A percentile compares a stretch with the other conserved stretches of the same genome.
phyloP scores from a whole-genome alignment of 2,329 filamentous ascomycete genomes.

The Aspergillus alliaceus region DNA sequence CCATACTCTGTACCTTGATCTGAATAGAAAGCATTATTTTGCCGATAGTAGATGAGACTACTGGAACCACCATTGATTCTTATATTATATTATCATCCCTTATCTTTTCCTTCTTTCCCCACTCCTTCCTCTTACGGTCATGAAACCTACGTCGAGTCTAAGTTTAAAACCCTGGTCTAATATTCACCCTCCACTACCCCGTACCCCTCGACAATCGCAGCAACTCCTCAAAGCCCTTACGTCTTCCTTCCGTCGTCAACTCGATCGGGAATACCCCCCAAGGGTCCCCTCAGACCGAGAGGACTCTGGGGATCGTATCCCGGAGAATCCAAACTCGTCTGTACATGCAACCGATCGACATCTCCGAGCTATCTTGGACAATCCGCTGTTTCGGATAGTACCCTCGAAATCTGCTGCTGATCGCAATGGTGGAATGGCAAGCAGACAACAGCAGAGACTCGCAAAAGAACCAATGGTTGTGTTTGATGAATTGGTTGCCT shows the following conservation, averaged over 20 bases:
- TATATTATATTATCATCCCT: no score
- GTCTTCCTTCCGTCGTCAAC: constrained; percentile 62
- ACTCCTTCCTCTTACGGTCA: constrained; percentile 28
- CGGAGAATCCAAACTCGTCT: constrained; percentile 26
- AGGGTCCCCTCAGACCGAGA: constrained; percentile 14
- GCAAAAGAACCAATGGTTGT: constrained; percentile 34
- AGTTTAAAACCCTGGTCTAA: constrained; percentile 54
- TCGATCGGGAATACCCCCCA: constrained; percentile 58
- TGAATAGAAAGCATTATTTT: no score
- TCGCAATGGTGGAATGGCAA: constrained; percentile 13
- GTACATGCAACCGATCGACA: constrained; percentile 38
- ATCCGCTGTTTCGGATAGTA: constrained; percentile 42
- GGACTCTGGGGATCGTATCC: not conserved
- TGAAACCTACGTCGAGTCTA: constrained; percentile 53
- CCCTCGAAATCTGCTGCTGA: constrained; percentile 24
- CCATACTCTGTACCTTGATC: no score
- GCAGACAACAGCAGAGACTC: constrained; percentile 19
- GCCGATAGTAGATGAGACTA: not conserved
- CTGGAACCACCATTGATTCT: not conserved
- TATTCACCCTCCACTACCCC: constrained; percentile 52
- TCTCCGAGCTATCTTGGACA: constrained; percentile 39
- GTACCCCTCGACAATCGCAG: constrained; percentile 58
- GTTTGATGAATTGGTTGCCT: constrained; percentile 41
- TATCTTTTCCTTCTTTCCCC: not conserved
- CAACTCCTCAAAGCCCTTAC: constrained; percentile 62